phyloP scores from a whole-genome alignment of 179 eudicot species.

The Amaranthus tricolor region DNA sequence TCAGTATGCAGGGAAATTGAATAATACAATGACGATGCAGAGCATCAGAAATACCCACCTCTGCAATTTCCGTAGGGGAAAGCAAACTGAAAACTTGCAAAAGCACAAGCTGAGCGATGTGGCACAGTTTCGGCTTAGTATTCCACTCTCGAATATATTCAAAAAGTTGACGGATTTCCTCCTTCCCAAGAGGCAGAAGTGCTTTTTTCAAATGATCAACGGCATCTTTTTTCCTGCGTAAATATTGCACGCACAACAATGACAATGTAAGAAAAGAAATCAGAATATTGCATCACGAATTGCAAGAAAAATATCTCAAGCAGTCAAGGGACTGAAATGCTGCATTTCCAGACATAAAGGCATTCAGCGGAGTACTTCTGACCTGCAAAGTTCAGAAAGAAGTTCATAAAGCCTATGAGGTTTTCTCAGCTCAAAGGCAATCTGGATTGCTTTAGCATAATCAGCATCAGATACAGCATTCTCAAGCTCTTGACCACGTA shows the following conservation, averaged over 20 bases:
- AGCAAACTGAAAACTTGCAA: conserved; percentile 65
- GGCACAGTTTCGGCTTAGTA: conserved; percentile 88
- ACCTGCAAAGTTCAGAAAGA: conserved; percentile 82
- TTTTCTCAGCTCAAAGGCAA: conserved; percentile 88
- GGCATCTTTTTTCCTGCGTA: conserved; percentile 57
- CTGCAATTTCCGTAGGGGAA: conserved; percentile 75
- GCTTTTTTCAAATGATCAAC: conserved; percentile 53
- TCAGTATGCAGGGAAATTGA: not conserved
- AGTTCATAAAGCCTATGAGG: conserved; percentile 89
- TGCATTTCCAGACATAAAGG: not conserved
- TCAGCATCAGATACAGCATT: conserved; percentile 88
- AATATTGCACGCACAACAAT: conserved; percentile 9
- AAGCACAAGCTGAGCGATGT: conserved; percentile 85
- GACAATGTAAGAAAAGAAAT: not conserved
- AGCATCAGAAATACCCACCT: conserved; percentile 48
- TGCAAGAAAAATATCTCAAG: not conserved
- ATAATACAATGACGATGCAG: not conserved
- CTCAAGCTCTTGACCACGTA: conserved; percentile 88
- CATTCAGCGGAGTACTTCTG: not conserved
- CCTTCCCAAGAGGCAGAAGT: conserved; percentile 60
- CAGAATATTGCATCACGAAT: not conserved
- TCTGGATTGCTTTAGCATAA: conserved; percentile 77
- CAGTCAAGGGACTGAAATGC: not conserved
- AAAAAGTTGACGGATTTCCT: conserved; percentile 60
- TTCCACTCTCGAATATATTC: conserved; percentile 97